phyloP scores from a whole-genome alignment of 306 rosid species.

The Hippophae gyantsensis region DNA sequence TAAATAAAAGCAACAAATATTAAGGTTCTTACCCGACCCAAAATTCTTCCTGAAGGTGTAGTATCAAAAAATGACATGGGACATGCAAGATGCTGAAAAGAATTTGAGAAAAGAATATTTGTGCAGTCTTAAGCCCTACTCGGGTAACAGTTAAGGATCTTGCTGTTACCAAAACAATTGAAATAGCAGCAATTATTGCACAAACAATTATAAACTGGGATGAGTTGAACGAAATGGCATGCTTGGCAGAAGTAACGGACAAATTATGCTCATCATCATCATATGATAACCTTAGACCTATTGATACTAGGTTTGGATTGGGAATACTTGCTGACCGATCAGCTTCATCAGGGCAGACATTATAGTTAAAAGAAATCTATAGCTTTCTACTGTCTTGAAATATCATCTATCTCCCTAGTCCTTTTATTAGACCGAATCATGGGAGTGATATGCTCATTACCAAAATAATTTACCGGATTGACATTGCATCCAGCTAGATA shows the following conservation, averaged over 20 bases:
- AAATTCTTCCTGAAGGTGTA: conserved; percentile 88
- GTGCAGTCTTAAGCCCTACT: conserved; percentile 75
- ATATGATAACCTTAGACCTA: conserved; percentile 77
- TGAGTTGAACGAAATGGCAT: conserved; percentile 27
- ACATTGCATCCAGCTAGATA: conserved; percentile 44
- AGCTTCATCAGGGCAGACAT: conserved; percentile 48
- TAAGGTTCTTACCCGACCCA: conserved; percentile 65
- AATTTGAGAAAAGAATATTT: conserved; percentile 61
- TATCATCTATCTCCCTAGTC: too few species aligned
- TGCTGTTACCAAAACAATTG: conserved; percentile 33
- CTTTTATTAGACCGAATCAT: conserved; percentile 54
- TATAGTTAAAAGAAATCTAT: too few species aligned
- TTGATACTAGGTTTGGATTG: conserved; percentile 72
- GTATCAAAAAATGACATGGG: conserved; percentile 98
- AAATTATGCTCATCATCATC: conserved; percentile 92
- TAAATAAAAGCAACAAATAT: not conserved
- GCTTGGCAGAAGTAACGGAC: conserved; percentile 61
- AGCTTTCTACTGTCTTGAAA: too few species aligned
- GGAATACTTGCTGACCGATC: conserved; percentile 61
- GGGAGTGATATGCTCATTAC: conserved; percentile 56
- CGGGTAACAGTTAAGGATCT: conserved; percentile 38
- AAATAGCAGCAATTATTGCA: conserved; percentile 29
- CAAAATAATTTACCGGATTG: conserved; percentile 70
- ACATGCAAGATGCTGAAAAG: conserved; percentile 71
- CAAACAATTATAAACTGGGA: conserved; percentile 53